phyloP scores from a whole-genome alignment of 2,329 filamentous ascomycete species.

The Capronia coronata region DNA sequence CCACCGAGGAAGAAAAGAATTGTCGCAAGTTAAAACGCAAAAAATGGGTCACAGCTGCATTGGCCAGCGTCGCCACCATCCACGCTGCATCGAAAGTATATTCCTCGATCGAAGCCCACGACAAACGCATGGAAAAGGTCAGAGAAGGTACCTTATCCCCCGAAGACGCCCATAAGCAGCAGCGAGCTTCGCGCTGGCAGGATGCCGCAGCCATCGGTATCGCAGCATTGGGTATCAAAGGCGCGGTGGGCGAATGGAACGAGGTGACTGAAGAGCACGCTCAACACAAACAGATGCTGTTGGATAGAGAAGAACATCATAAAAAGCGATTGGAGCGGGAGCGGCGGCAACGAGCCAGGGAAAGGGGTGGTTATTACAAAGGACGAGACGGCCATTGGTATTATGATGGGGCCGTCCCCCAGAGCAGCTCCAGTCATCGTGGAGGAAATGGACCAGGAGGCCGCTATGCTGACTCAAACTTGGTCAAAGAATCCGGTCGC shows the following conservation, averaged over 20 bases:
- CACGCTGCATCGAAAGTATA: conserved; percentile 62
- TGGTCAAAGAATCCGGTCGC: conserved; percentile 15
- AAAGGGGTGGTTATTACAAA: conserved; percentile 27
- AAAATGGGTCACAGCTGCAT: conserved; percentile 59
- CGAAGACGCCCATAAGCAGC: conserved; percentile 57
- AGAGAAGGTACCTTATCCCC: conserved; percentile 56
- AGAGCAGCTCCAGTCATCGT: conserved; percentile 20
- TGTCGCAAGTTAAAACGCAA: conserved; percentile 61
- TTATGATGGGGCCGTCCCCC: conserved; percentile 24
- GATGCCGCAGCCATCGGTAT: conserved; percentile 61
- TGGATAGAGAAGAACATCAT: conserved; percentile 38
- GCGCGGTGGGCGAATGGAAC: conserved; percentile 60
- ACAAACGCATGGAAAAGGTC: conserved; percentile 55
- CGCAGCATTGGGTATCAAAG: conserved; percentile 63
- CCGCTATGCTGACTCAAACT: conserved; percentile 15
- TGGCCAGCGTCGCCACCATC: conserved; percentile 62
- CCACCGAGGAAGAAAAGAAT: conserved; percentile 56
- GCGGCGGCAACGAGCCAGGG: conserved; percentile 19
- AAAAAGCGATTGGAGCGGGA: conserved; percentile 25
- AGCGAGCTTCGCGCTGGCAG: conserved; percentile 56
- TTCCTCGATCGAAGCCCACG: conserved; percentile 56
- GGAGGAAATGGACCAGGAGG: conserved; percentile 7
- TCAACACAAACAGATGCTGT: conserved; percentile 50
- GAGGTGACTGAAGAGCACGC: conserved; percentile 59
- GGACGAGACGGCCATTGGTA: conserved; percentile 27